These are phyloP conservation scores for Vicia faba DNA, from an alignment of 306 rosid species.

Conservation along the genomic window DNA sequence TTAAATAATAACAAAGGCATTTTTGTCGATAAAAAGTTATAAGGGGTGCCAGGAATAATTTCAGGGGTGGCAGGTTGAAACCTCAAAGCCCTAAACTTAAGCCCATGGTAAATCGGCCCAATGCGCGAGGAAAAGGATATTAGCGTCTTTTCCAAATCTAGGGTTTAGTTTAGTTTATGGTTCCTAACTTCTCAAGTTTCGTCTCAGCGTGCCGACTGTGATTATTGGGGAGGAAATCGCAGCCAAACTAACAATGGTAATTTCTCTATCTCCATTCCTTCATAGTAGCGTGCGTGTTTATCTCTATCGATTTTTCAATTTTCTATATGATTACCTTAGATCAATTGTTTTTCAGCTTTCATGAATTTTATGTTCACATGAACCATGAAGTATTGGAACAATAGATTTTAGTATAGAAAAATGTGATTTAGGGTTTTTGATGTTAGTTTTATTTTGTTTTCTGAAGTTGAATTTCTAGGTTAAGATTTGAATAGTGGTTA, in stretches of 20 bases:
- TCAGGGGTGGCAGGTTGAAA: too few species aligned
- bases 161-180: constrained; percentile 25
- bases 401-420: background rate
- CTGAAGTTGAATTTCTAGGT: background rate
- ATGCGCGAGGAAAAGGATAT: background rate
- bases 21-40: too few species aligned
- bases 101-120: background rate
- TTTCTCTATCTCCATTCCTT: constrained; percentile 4
- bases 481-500: background rate
- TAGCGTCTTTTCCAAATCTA: constrained; percentile 9
- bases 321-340: background rate
- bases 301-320: background rate
- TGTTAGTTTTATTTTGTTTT: background rate
- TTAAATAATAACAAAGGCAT: too few species aligned
- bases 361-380: background rate
- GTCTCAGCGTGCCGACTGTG: constrained; percentile 21
- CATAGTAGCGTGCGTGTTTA: background rate
- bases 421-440: background rate
- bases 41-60: too few species aligned
- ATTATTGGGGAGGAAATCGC: background rate
- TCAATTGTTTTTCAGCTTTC: background rate
- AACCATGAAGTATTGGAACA: constrained; percentile 10
- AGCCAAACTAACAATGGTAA: constrained; percentile 28
- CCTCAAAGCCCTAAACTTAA: too few species aligned
- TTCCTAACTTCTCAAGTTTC: constrained; percentile 21